Conservation (phyloP, 306 rosid species). For the Quillaja saponaria region DNA sequence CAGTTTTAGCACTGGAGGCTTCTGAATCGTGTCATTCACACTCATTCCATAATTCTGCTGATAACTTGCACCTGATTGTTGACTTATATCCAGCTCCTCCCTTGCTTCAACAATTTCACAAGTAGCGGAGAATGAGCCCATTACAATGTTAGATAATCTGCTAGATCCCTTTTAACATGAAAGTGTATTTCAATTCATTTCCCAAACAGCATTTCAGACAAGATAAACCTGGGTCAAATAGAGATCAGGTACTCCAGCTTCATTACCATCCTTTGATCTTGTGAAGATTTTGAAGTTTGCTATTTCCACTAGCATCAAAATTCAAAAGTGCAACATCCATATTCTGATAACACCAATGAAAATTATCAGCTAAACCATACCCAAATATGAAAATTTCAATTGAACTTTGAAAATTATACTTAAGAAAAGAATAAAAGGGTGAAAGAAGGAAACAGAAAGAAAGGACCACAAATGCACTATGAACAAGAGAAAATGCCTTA, state of each 20-base stretch:
- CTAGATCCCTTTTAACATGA: slow-evolving; percentile 14
- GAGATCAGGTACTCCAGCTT: slow-evolving; percentile 7
- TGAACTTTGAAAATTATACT: too few relatives aligned
- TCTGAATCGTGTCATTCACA: slow-evolving; percentile 34
- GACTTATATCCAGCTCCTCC: slow-evolving; percentile 58
- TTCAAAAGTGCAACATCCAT: too few relatives aligned
- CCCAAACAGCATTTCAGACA: slow-evolving; percentile 27
- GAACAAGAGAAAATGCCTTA: too few relatives aligned
- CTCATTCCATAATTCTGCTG: not conserved
- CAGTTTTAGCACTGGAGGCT: slow-evolving; percentile 52
- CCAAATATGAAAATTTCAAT: too few relatives aligned
- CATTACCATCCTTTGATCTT: too few relatives aligned
- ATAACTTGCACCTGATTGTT: slow-evolving; percentile 36
- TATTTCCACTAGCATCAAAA: too few relatives aligned
- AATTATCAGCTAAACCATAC: too few relatives aligned
- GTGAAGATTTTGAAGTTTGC: too few relatives aligned
- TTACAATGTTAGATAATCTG: slow-evolving; percentile 22
- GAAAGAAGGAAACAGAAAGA: too few relatives aligned
- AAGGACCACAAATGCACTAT: too few relatives aligned
- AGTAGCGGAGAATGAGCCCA: slow-evolving; percentile 81
- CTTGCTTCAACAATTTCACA: slow-evolving; percentile 92
- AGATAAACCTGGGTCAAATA: slow-evolving; percentile 17
- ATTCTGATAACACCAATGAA: too few relatives aligned
- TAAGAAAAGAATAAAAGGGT: too few relatives aligned
- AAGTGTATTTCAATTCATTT: slow-evolving; percentile 31